Conservation (phyloP, 192 early-diverging fungal species). For the Coemansia reversa region DNA sequence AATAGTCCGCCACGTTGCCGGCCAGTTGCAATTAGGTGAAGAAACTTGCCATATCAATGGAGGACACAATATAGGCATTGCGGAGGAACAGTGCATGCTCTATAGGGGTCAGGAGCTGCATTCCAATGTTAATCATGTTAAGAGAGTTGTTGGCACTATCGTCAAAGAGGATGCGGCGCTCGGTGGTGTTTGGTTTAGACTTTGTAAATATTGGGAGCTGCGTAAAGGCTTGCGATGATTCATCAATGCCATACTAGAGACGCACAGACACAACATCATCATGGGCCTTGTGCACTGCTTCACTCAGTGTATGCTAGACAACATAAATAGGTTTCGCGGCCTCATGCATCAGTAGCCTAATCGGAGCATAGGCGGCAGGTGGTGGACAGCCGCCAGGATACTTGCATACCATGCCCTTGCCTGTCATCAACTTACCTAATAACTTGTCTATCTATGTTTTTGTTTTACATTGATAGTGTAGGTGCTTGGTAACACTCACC, state of each 20-base stretch:
- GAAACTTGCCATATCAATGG: background rate
- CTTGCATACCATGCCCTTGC: conserved; percentile 3
- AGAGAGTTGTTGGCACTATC: conserved; percentile 16
- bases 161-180: conserved; percentile 19
- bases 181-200: conserved; percentile 16
- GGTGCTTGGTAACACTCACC: background rate
- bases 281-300: conserved; percentile 2
- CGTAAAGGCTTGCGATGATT: background rate
- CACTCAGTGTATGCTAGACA: conserved; percentile 10
- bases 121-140: conserved; percentile 26
- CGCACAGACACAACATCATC: background rate
- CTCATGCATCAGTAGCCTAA: conserved; percentile 11
- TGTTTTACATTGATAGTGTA: background rate
- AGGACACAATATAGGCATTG: background rate
- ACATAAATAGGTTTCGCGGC: conserved; percentile 5
- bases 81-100: conserved; percentile 13
- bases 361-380: conserved; percentile 17
- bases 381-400: conserved; percentile 26
- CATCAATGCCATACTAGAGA: conserved; percentile 22
- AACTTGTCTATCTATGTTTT: background rate
- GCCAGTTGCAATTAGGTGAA: conserved; percentile 6
- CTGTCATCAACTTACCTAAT: conserved; percentile 3
- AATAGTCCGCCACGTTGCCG: conserved; percentile 3
- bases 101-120: conserved; percentile 14
- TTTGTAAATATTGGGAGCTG: conserved; percentile 18